Evolutionary conservation across 768 basidiomycete species (phyloP), one percentile per base, ranked within the genome.

Genomic region (Auricularia cornea): DNA sequence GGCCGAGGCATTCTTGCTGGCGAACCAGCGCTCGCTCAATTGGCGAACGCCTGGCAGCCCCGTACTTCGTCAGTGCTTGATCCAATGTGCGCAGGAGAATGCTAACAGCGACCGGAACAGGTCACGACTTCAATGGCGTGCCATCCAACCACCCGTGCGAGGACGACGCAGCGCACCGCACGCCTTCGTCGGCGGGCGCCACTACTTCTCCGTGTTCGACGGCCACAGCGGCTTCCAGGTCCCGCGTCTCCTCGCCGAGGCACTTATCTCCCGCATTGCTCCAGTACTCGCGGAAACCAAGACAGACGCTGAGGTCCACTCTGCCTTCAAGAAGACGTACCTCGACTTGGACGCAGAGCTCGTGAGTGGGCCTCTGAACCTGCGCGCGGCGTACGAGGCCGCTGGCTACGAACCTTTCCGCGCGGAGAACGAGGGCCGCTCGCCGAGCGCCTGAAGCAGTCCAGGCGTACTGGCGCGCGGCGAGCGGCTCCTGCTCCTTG

Each of bases 221-320:
- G 94, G 94, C 3, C 97, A 98, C 72, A 79, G 84, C 2, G 97
- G 97, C 1, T 83, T 76, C 40, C 82, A 92, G 60, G 98, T 96
- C 2, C 94, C 92, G 14, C 82, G 84, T 63, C 79, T 95, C 38
- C 86, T 98, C 60, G 88, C 90, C 2, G 86, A 87, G 62, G 82
- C 88, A 59, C 83, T 98, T 64, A 90, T 97, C 65, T 90, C 89
- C 61, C 88, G 90, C 10, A 87, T 96, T 62, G 84, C 87, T 0
- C 77, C 90, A 38, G 87, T 95, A 70, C 80, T 98, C n/a, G 57
- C 79, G 81, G 20, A 74, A 77, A 18, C 75, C 59, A 73, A 78
- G 44, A 72, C 79, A 30, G 68, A 68, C 29, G 28, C 75, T 0
- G 62, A 68, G 10, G 32, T 66, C n/a, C 69, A 76, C 20, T 74